phyloP scores from a whole-genome alignment of 371 early-diverging fungal genomes.

The Umbelopsis sp. region DNA sequence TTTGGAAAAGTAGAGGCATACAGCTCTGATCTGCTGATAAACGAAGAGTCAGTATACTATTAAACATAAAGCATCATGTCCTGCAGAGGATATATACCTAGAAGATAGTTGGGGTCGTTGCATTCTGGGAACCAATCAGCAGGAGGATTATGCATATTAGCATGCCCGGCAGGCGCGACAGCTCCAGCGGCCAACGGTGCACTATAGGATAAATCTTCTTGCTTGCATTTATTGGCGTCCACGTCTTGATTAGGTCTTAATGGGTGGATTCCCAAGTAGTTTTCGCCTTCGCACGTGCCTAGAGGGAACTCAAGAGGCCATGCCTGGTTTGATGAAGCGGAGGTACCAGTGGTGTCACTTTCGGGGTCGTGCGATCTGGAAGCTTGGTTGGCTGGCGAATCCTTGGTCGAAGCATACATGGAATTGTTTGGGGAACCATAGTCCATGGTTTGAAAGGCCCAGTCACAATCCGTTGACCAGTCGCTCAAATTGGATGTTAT shows the following conservation, averaged over 20 bases:
- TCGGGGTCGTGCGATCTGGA: neutral
- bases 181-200: neutral
- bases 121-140: slow-evolving; percentile 4
- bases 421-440: neutral
- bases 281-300: neutral
- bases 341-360: neutral
- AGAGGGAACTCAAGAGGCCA: slow-evolving; percentile 4
- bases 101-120: slow-evolving; percentile 7
- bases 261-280: slow-evolving; percentile 1
- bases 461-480: slow-evolving; percentile 9
- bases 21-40: slow-evolving; percentile 5
- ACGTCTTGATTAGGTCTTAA: neutral
- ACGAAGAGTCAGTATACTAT: neutral
- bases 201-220: neutral
- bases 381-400: neutral
- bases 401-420: slow-evolving; percentile 1
- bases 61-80: neutral
- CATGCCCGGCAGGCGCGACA: neutral
- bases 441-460: neutral
- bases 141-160: neutral
- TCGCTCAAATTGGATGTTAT: neutral
- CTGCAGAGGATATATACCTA: neutral
- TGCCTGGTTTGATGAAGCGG: neutral
- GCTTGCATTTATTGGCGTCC: neutral
- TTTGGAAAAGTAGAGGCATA: slow-evolving; percentile 9